These are phyloP conservation scores for Bifiguratus adelaidae DNA, from an alignment of 192 early-diverging fungal species.

Conservation along the genomic window DNA sequence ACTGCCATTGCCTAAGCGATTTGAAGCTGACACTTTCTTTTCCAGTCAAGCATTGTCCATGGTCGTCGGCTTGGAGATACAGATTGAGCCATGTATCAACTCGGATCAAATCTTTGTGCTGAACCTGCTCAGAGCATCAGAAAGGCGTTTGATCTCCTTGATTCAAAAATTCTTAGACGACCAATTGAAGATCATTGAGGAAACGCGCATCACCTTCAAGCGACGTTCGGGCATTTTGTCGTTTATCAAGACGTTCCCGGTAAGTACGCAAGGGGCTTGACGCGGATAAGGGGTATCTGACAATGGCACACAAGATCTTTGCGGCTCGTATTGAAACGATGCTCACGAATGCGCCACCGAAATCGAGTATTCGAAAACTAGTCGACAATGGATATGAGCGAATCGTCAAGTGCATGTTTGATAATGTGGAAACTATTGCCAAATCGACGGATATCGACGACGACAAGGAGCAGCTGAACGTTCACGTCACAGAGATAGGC, in stretches of 20 bases:
- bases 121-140: background rate
- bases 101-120: too few relatives aligned
- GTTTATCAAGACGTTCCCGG: conserved; percentile 83
- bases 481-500: conserved; percentile 74
- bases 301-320: conserved; percentile 67
- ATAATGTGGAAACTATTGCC: conserved; percentile 73
- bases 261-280: too few relatives aligned
- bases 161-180: conserved; percentile 44
- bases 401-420: conserved; percentile 77
- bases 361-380: conserved; percentile 54
- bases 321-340: conserved; percentile 62
- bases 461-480: conserved; percentile 84
- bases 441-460: conserved; percentile 75
- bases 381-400: conserved; percentile 75
- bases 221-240: conserved; percentile 85
- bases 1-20: background rate
- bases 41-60: too few relatives aligned
- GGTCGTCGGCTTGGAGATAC: too few relatives aligned
- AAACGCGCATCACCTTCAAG: conserved; percentile 79
- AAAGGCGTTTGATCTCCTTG: background rate
- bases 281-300: too few relatives aligned
- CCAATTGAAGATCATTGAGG: conserved; percentile 83
- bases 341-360: conserved; percentile 39
- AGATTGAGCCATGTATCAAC: too few relatives aligned
- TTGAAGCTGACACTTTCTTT: too few relatives aligned